phyloP scores from a whole-genome alignment of 2,329 filamentous ascomycete species.

The Cryoendolithus antarcticus region DNA sequence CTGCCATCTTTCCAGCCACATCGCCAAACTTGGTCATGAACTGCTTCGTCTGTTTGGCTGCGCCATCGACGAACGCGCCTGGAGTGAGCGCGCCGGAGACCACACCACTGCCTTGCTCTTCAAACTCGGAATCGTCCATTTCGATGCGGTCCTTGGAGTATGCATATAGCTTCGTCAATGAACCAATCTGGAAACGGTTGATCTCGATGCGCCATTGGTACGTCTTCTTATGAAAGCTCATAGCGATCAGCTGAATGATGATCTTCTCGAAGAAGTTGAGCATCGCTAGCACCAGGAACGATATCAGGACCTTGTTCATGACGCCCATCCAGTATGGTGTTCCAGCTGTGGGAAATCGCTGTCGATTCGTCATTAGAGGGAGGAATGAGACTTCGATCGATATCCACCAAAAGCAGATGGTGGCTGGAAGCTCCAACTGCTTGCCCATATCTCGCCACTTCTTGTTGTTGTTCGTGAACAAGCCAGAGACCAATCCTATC shows the following conservation, averaged over 20 bases:
- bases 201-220: slow-evolving; percentile 83
- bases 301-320: slow-evolving; percentile 75
- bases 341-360: slow-evolving; percentile 1
- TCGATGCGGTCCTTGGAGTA: slow-evolving; percentile 53
- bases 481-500: slow-evolving; percentile 52
- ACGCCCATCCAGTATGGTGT: slow-evolving; percentile 59
- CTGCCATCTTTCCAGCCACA: slow-evolving; percentile 72
- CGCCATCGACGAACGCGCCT: slow-evolving; percentile 54
- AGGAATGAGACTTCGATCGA: slow-evolving; percentile 76
- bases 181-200: slow-evolving; percentile 79
- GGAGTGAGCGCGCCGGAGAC: slow-evolving; percentile 59
- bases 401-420: slow-evolving; percentile 85
- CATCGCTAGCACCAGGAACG: slow-evolving; percentile 59
- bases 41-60: slow-evolving; percentile 60
- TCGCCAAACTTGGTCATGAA: slow-evolving; percentile 72
- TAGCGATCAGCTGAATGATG: slow-evolving; percentile 86
- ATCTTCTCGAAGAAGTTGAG: slow-evolving; percentile 88
- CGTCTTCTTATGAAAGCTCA: slow-evolving; percentile 80
- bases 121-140: slow-evolving; percentile 66
- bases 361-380: slow-evolving; percentile 61
- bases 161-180: slow-evolving; percentile 50
- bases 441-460: slow-evolving; percentile 88
- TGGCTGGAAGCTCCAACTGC: slow-evolving; percentile 71
- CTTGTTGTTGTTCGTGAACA: slow-evolving; percentile 76
- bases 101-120: slow-evolving; percentile 32